Evolutionary conservation across 2,329 filamentous ascomycete species (phyloP).

Genomic region (Claviceps cyperi): DNA sequence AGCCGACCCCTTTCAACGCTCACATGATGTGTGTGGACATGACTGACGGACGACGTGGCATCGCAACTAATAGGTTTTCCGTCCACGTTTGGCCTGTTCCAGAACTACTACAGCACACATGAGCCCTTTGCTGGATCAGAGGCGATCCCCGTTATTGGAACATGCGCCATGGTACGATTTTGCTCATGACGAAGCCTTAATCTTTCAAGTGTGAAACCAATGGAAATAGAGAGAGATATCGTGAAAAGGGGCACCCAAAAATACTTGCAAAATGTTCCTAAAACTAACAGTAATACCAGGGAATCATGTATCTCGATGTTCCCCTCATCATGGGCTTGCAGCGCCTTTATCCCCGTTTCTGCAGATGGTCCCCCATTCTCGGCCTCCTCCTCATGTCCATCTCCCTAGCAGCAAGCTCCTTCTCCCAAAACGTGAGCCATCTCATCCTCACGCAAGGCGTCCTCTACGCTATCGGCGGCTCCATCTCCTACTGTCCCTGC

Average conservation of each 20-base stretch:
- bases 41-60: not conserved
- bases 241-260: not conserved
- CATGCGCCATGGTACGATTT: constrained; percentile 37
- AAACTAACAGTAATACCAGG: constrained; percentile 14
- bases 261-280: too few species aligned
- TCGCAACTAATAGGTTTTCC: constrained; percentile 40
- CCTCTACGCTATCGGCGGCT: constrained; percentile 43
- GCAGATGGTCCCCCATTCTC: constrained; percentile 26
- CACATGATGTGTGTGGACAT: too few species aligned
- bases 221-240: too few species aligned
- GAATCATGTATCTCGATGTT: constrained; percentile 40
- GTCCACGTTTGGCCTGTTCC: constrained; percentile 56
- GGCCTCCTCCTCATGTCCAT: constrained; percentile 38
- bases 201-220: too few species aligned
- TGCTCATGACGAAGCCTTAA: too few species aligned
- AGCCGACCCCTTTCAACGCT: too few species aligned
- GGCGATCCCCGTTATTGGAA: constrained; percentile 49
- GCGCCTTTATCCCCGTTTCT: constrained; percentile 25
- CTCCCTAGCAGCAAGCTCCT: constrained; percentile 35
- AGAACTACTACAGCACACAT: constrained; percentile 50
- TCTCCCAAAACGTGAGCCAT: constrained; percentile 35
- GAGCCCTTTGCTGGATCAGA: constrained; percentile 39
- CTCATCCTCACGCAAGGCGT: constrained; percentile 48
- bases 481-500: constrained; percentile 39
- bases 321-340: constrained; percentile 34